phyloP scores from a whole-genome alignment of 202 grass and related monocot species.

The Musa balbisiana region DNA sequence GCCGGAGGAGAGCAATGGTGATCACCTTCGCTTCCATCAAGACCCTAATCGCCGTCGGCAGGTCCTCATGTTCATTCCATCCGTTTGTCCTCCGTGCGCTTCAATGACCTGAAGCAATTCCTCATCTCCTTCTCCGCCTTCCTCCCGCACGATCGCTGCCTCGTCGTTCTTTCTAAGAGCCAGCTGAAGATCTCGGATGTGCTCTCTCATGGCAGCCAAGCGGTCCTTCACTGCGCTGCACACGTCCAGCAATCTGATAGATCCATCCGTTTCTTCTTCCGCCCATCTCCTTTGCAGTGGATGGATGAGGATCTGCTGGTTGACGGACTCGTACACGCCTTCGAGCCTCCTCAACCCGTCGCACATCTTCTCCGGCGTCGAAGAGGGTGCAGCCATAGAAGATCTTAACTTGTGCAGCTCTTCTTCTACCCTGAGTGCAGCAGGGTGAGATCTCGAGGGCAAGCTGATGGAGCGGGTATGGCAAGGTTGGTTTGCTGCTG shows the following conservation, averaged over 20 bases:
- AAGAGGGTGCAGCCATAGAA: background rate
- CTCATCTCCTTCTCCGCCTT: background rate
- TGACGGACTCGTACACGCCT: background rate
- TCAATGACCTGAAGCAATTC: background rate
- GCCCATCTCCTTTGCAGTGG: background rate
- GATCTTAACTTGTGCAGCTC: background rate
- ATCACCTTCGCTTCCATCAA: slow-evolving; percentile 31
- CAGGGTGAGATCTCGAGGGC: slow-evolving; percentile 5
- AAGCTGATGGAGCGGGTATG: slow-evolving; percentile 14
- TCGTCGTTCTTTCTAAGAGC: background rate
- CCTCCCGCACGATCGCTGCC: background rate
- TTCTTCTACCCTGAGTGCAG: slow-evolving; percentile 5
- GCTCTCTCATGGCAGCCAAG: background rate
- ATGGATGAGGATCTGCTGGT: background rate
- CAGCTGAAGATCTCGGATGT: background rate
- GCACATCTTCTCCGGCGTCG: background rate
- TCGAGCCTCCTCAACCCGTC: background rate
- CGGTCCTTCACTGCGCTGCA: background rate
- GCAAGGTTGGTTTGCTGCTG: background rate
- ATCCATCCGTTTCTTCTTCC: slow-evolving; percentile 1
- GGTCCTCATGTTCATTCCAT: background rate
- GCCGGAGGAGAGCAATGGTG: slow-evolving; percentile 33
- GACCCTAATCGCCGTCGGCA: slow-evolving; percentile 2
- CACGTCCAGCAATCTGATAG: slow-evolving; percentile 2
- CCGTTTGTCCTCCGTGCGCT: background rate